Evolutionary conservation across 106 monocot species (phyloP).

Genomic region (Allium sativum): DNA sequence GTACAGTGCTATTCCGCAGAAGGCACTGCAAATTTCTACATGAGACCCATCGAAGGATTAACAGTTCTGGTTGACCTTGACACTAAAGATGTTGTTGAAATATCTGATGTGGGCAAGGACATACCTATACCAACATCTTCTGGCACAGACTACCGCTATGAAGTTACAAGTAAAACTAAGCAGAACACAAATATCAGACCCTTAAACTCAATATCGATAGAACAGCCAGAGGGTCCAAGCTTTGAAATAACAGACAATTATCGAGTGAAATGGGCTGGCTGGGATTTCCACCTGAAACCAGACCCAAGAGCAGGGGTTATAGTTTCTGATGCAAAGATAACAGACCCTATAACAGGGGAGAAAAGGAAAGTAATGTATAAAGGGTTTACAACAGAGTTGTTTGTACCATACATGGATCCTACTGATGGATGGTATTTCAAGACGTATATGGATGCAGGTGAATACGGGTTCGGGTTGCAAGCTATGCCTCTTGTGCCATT

Average conservation of each 20-base stretch:
- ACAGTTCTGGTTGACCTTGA: constrained; percentile 86
- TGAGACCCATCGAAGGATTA: constrained; percentile 93
- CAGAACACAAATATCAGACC: neutral
- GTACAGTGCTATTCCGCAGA: constrained; percentile 80
- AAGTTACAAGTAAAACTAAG: neutral
- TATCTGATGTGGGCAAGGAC: constrained; percentile 33
- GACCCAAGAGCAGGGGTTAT: constrained; percentile 73
- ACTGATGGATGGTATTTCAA: constrained; percentile 96
- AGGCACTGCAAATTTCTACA: constrained; percentile 97
- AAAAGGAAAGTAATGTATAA: constrained; percentile 53
- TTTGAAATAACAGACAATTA: constrained; percentile 42
- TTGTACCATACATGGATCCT: constrained; percentile 98
- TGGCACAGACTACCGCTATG: constrained; percentile 67
- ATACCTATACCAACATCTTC: constrained; percentile 64
- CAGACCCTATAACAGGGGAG: constrained; percentile 49
- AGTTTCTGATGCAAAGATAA: constrained; percentile 31
- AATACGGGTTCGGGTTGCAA: constrained; percentile 90
- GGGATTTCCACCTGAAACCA: constrained; percentile 81
- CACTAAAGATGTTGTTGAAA: constrained; percentile 46
- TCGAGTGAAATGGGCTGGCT: constrained; percentile 64
- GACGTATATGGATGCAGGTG: constrained; percentile 95
- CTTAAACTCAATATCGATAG: constrained; percentile 56
- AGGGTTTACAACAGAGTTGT: constrained; percentile 75
- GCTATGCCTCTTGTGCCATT: constrained; percentile 83
- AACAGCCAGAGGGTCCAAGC: constrained; percentile 77